These are phyloP conservation scores for Penicillium sp. DNA, from an alignment of 2,329 filamentous ascomycete species.

Conservation along the genomic window DNA sequence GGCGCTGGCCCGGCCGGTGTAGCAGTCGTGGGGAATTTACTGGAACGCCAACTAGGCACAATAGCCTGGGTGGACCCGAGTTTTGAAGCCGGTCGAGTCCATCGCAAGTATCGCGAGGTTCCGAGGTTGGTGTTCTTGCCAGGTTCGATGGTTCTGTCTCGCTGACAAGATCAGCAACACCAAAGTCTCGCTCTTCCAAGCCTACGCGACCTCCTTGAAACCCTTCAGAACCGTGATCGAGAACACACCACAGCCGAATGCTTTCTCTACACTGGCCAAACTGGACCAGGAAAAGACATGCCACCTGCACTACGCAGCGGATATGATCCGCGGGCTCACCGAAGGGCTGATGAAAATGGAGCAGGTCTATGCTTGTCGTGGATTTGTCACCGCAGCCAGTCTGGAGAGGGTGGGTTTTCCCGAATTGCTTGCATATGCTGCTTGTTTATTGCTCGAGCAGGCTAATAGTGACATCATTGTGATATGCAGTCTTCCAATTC, in stretches of 20 bases:
- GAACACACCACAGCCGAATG: conserved; percentile 47
- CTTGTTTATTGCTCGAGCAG: background rate
- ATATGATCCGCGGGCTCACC: conserved; percentile 48
- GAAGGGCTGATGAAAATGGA: conserved; percentile 37
- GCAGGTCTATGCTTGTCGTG: conserved; percentile 31
- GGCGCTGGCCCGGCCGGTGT: conserved; percentile 56
- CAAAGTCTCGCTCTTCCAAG: conserved; percentile 54
- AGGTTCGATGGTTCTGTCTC: background rate
- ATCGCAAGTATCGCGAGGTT: conserved; percentile 55
- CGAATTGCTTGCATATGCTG: background rate
- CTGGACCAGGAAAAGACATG: conserved; percentile 55
- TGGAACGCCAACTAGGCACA: conserved; percentile 49
- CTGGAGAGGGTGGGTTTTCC: conserved; percentile 24
- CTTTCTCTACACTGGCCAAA: conserved; percentile 49
- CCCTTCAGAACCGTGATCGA: conserved; percentile 51
- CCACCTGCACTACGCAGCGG: conserved; percentile 52
- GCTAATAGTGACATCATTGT: conserved; percentile 11
- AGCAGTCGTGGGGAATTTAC: conserved; percentile 56
- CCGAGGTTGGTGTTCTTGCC: conserved; percentile 41
- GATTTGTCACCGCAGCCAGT: conserved; percentile 33
- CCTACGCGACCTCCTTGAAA: conserved; percentile 50
- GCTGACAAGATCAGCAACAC: conserved; percentile 47
- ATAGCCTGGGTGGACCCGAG: conserved; percentile 56
- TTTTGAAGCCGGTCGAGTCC: conserved; percentile 51
- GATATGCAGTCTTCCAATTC: conserved; percentile 19